Conservation (phyloP, 106 monocot species). For the Acorus calamus region DNA sequence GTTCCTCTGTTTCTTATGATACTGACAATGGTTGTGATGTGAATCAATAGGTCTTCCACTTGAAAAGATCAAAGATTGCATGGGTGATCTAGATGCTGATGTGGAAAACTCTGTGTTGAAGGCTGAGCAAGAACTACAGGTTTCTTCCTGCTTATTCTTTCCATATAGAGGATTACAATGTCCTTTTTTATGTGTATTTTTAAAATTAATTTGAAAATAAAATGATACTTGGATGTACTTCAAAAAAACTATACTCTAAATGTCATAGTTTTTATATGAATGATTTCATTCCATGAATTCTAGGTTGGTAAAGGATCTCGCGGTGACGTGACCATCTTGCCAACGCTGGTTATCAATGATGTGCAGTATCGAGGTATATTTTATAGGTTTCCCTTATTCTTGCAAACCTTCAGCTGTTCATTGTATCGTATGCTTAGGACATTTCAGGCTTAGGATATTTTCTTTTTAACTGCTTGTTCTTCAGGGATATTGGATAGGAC, state of each 20-base stretch:
- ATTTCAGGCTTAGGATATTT: no score
- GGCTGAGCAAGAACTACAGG: constrained; percentile 79
- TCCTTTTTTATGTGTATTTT: no score
- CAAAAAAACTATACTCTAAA: no score
- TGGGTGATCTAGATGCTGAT: constrained; percentile 84
- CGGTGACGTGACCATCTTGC: constrained; percentile 88
- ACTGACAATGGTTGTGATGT: no score
- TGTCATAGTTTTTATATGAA: no score
- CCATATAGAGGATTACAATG: neutral
- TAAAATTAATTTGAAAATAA: no score
- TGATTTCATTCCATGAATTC: neutral
- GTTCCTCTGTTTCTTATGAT: neutral
- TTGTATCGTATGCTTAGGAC: no score
- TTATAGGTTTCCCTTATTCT: no score
- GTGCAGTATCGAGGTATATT: constrained; percentile 87
- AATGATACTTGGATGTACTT: no score
- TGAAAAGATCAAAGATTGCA: constrained; percentile 64
- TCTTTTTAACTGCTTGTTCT: constrained; percentile 6
- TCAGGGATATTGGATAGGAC: constrained; percentile 68
- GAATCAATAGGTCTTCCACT: constrained; percentile 40
- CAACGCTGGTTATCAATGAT: constrained; percentile 78
- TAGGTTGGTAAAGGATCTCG: constrained; percentile 68
- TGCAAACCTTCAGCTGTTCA: no score
- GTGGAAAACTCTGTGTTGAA: constrained; percentile 68
- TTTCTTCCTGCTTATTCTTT: constrained; percentile 10